Conservation (phyloP, 2,329 filamentous ascomycete genomes). For the Zasmidium citrigriseum region DNA sequence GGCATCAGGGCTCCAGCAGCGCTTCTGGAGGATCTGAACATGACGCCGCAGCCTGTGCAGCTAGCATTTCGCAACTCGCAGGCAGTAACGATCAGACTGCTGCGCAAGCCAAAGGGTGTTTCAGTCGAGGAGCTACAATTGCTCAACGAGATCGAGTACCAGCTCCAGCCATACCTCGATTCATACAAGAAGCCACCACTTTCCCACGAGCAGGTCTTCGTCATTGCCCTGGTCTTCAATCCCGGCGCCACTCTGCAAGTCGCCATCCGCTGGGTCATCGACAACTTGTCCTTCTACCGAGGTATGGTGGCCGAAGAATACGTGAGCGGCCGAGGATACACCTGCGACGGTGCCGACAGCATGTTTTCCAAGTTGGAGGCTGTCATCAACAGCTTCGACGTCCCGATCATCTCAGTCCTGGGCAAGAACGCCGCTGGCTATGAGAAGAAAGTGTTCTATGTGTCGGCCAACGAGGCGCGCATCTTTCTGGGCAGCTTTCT, state of each 20-base stretch:
- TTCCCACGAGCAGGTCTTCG: background rate
- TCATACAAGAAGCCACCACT: background rate
- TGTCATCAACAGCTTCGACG: too few species aligned
- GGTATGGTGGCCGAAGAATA: too few species aligned
- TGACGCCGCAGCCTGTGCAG: too few species aligned
- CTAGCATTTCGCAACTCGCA: too few species aligned
- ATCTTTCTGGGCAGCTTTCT: background rate
- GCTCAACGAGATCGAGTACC: background rate
- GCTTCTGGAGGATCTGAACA: too few species aligned
- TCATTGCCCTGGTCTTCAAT: background rate
- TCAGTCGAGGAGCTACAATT: background rate
- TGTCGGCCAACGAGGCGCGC: background rate
- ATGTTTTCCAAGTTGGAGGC: too few species aligned
- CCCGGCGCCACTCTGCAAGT: background rate
- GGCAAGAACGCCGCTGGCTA: too few species aligned
- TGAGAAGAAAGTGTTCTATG: background rate
- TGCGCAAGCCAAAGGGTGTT: background rate
- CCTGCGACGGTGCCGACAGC: too few species aligned
- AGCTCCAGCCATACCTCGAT: background rate
- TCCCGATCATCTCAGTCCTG: background rate
- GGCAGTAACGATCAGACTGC: too few species aligned
- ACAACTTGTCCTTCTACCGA: background rate
- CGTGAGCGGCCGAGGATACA: too few species aligned
- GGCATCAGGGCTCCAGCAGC: too few species aligned
- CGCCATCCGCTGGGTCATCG: background rate